Evolutionary conservation across 805 yeast species (phyloP).

Genomic region (Pichia heedii): DNA sequence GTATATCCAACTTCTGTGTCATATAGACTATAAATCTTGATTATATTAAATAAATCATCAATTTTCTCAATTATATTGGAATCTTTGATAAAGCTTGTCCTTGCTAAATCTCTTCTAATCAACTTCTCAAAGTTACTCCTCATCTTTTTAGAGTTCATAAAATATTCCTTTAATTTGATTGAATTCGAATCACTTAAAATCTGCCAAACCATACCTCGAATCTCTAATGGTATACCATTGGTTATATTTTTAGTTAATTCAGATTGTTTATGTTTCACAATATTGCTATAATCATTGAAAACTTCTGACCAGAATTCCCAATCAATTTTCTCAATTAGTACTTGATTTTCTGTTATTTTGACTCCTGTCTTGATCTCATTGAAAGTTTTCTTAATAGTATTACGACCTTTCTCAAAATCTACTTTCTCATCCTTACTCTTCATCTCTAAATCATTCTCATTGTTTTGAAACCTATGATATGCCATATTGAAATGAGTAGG

Average conservation of each 20-base stretch:
- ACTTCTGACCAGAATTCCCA: constrained; percentile 88
- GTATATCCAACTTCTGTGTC: constrained; percentile 96
- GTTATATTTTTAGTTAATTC: constrained; percentile 53
- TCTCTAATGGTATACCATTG: constrained; percentile 73
- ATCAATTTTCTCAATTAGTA: constrained; percentile 37
- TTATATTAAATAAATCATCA: constrained; percentile 60
- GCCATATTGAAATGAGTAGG: constrained; percentile 49
- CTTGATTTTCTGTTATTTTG: constrained; percentile 27
- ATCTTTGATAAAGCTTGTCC: constrained; percentile 73
- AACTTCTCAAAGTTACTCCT: constrained; percentile 60
- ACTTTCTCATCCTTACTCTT: constrained; percentile 46
- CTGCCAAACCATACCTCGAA: constrained; percentile 92
- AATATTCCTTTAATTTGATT: constrained; percentile 50
- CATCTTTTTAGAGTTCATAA: constrained; percentile 36
- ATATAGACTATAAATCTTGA: constrained; percentile 75
- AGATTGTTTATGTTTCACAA: constrained; percentile 54
- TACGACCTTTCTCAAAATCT: constrained; percentile 39
- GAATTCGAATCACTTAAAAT: constrained; percentile 73
- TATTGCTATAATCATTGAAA: constrained; percentile 63
- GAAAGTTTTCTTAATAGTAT: constrained; percentile 33
- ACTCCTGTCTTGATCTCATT: constrained; percentile 42
- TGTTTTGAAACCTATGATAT: constrained; percentile 48
- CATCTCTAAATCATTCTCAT: constrained; percentile 40
- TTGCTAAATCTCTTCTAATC: constrained; percentile 71
- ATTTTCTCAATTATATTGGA: constrained; percentile 45